Base-by-base conservation (phyloP, 805 yeast genomes). In the Candida glaebosa region DNA sequence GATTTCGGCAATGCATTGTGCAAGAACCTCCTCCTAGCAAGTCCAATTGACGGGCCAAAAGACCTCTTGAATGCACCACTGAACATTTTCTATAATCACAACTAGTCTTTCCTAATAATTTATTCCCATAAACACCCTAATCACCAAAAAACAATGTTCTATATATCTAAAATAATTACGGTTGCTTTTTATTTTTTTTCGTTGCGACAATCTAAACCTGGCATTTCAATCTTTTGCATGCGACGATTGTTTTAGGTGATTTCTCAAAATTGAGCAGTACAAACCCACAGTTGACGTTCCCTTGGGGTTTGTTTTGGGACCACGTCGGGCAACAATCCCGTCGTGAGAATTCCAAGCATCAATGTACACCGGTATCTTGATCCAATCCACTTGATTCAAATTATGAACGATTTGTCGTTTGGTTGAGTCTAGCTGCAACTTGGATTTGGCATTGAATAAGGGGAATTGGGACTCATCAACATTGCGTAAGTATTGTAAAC, bases 271-370 rank as follows among this genome's bases (percentile, higher is more conserved):
- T 2, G 72, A 65, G 8, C 56, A 69, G 78, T 81, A 81, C 32
- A 81, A 60, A 15, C 69, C 73, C 26, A 80, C 56, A 0, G 75
- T 64, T 2, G 82, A 74, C 1, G 78, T 63, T 0, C 84, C 84
- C 17, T 71, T 67, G 0, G 79, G 71, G 37, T 75, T 71, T 17
- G 67, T 67, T 25, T 61, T 57, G 2, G 79, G 63, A 0, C 89
- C 89, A 42, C 81, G 71, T 47, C 98, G 72, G 14, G 91, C 87
- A 14, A 88, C 85, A 40, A 91, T 86, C 3, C 85, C 86, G 44
- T 85, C 96, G 56, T 90, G 98, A 0, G 97, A 81, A 58, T 89
- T 88, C 54, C 84, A 68, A 14, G 83, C 74, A 47, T 80, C 82
- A 36, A 90, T 70, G 49, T 78, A 79, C 2, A 84, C 82, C 0